Base-by-base conservation (phyloP, 2,329 filamentous ascomycete genomes). In the Clonostachys rhizophaga region DNA sequence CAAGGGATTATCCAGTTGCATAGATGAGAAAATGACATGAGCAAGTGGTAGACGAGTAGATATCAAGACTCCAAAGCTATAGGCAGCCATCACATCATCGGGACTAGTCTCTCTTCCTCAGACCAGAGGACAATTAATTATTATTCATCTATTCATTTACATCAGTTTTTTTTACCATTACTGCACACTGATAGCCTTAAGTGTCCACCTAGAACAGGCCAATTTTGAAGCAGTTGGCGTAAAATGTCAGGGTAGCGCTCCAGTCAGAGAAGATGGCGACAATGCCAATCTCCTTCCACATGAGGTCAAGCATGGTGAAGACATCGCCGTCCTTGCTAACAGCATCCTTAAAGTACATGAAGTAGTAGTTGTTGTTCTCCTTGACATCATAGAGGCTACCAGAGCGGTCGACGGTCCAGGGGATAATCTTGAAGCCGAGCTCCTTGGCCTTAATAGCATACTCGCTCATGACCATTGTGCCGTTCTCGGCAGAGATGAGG, bases 351-450 rank as follows among this genome's bases (percentile, higher is more conserved):
- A 86, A 70, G 6, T 74, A 71, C 46, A 66, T 69, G 55, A 79
- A 85, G 63, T 84, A 84, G 49, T 79, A 81, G 11, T 73, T 71
- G 1, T 66, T 68, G 1, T 67, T 63, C 12, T 63, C 65, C 3
- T 74, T 75, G 34, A 60, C 57, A 20, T 77, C 70, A 17, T 71
- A 71, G 46, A 86, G 62, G 48, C 81, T 82, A 0, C 80, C 80
- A 0, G 79, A 83, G 33, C 85, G 75, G 65, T 89, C 86, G 42
- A 87, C 73, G 8, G 76, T 81, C 85, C 85, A 89, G 1, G 83
- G 76, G 40, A 88, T 75, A 50, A 89, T 79, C 43, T 84, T 74
- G 40, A 89, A 66, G 1, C 81, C 82, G 7, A 81, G 74, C 53
- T 76, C 68, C 58, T 80, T 81, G 17, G 82, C 83, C 43, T 71